These are phyloP conservation scores for Davidsoniella eucalypti DNA, from an alignment of 2,329 filamentous ascomycete species.

Conservation along the genomic window DNA sequence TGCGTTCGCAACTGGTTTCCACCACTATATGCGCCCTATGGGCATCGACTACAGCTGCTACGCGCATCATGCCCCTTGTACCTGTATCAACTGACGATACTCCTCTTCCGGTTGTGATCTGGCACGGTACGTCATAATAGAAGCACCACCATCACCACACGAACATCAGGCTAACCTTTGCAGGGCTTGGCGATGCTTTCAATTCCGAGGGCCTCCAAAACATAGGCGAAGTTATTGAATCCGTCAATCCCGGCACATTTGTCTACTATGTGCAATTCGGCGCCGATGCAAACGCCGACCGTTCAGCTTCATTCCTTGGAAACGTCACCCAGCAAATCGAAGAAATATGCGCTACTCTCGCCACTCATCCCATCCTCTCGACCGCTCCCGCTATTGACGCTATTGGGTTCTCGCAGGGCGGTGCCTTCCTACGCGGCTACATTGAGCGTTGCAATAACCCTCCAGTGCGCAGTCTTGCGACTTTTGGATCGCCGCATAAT, in stretches of 20 bases:
- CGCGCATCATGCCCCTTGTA: constrained; percentile 15
- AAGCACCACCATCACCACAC: background rate
- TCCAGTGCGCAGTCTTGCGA: constrained; percentile 62
- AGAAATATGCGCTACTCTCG: constrained; percentile 61
- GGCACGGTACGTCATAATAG: constrained; percentile 46
- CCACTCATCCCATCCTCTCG: constrained; percentile 60
- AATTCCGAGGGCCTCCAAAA: constrained; percentile 55
- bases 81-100: constrained; percentile 33
- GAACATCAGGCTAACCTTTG: background rate
- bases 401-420: constrained; percentile 87
- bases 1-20: constrained; percentile 9
- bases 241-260: constrained; percentile 65
- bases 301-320: constrained; percentile 74
- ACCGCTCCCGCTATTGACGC: constrained; percentile 76
- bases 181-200: constrained; percentile 53
- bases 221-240: constrained; percentile 54
- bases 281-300: constrained; percentile 50
- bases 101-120: constrained; percentile 82
- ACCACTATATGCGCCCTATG: constrained; percentile 5
- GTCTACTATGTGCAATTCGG: constrained; percentile 64
- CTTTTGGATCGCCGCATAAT: constrained; percentile 83
- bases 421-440: constrained; percentile 86
- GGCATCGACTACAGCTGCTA: constrained; percentile 17
- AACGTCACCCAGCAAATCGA: constrained; percentile 69
- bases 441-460: constrained; percentile 72